Evolutionary conservation across 495 filamentous ascomycete genomes (phyloP).

Genomic region (Neurospora cerealis): DNA sequence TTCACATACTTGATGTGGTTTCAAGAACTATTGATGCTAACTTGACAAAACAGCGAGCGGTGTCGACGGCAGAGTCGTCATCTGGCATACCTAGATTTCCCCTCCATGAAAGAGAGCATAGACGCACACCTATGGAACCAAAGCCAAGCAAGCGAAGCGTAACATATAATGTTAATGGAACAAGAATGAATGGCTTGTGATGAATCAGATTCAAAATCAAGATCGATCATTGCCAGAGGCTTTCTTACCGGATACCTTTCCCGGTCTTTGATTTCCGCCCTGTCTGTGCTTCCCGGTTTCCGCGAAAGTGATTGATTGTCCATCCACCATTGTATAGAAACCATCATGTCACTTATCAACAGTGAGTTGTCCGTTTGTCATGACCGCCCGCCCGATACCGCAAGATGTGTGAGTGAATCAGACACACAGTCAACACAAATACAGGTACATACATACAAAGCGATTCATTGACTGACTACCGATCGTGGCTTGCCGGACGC

Average conservation of each 20-base stretch:
- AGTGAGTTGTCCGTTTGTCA: background rate
- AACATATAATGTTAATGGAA: background rate
- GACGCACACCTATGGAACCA: background rate
- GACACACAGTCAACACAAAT: background rate
- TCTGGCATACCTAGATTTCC: slow-evolving; percentile 45
- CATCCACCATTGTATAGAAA: background rate
- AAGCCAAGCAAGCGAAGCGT: background rate
- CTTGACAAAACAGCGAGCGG: slow-evolving; percentile 55
- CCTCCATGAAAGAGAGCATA: slow-evolving; percentile 3
- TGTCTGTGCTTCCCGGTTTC: background rate
- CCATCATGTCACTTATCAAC: background rate
- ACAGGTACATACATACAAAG: background rate
- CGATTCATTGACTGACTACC: background rate
- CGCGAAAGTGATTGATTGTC: background rate
- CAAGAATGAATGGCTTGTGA: background rate
- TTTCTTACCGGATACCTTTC: background rate
- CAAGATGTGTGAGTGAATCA: background rate
- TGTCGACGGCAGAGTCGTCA: slow-evolving; percentile 88
- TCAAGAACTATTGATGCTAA: slow-evolving; percentile 27
- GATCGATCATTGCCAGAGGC: background rate
- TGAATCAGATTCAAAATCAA: background rate
- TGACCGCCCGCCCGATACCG: background rate
- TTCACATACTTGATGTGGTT: background rate
- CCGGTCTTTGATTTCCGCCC: slow-evolving; percentile 1
- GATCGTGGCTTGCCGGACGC: background rate